Conservation (phyloP, 345 rosid genomes). For the Citropsis articulata region DNA sequence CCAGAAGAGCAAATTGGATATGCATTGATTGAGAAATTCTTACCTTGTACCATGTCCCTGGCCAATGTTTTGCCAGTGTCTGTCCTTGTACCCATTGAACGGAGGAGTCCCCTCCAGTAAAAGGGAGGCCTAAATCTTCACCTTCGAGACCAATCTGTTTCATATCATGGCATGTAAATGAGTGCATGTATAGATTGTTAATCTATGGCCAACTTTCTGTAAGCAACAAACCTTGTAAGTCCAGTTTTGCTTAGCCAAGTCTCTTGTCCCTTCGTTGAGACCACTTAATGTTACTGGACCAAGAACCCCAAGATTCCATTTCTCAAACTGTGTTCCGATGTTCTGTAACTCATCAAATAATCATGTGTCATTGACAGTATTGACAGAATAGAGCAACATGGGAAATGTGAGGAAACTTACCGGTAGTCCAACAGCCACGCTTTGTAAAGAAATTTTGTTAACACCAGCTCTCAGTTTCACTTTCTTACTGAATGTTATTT, state of each 20-base stretch:
- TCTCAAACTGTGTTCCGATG: conserved; percentile 79
- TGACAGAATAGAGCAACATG: neutral
- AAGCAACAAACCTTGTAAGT: conserved; percentile 73
- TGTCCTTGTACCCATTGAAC: conserved; percentile 80
- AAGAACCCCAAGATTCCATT: conserved; percentile 81
- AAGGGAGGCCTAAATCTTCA: conserved; percentile 63
- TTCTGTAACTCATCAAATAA: conserved; percentile 45
- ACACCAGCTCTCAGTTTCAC: conserved; percentile 69
- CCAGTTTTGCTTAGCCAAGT: conserved; percentile 88
- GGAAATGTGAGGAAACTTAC: conserved; percentile 36
- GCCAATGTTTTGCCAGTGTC: conserved; percentile 47
- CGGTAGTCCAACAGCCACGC: conserved; percentile 77
- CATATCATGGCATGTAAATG: neutral
- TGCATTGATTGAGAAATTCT: neutral
- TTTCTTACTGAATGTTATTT: conserved; percentile 62
- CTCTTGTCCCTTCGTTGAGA: conserved; percentile 71
- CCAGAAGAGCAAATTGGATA: neutral
- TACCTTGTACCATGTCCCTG: conserved; percentile 94
- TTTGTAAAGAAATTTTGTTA: conserved; percentile 73
- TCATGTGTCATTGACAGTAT: neutral
- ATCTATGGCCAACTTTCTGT: neutral
- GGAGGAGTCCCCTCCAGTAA: conserved; percentile 50
- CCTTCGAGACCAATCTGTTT: conserved; percentile 71
- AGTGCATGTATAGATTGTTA: neutral
- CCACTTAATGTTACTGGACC: conserved; percentile 78